These are phyloP conservation scores for Aspergillus japonicus DNA, from an alignment of 2,329 filamentous ascomycete genomes.

Conservation along the genomic window DNA sequence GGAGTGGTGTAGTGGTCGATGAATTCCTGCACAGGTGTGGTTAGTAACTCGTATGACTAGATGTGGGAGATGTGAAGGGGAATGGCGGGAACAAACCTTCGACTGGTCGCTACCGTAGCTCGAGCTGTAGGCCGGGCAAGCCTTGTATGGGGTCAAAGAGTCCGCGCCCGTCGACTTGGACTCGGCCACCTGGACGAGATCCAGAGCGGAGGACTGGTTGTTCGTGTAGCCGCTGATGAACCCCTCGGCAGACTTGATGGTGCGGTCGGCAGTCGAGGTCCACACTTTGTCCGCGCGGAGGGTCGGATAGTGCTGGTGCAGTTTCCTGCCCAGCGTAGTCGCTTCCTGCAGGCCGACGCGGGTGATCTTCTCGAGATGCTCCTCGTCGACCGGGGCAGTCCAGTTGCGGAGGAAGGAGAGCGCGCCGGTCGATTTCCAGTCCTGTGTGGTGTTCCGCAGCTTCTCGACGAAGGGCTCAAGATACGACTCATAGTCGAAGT, in stretches of 20 bases:
- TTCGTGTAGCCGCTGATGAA: constrained; percentile 58
- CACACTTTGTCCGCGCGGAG: constrained; percentile 58
- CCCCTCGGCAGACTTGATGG: constrained; percentile 57
- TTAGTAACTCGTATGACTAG: not conserved
- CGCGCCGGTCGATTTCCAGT: constrained; percentile 57
- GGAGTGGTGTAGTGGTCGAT: constrained; percentile 54
- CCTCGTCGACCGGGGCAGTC: constrained; percentile 58
- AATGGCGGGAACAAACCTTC: constrained; percentile 40
- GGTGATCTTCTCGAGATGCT: constrained; percentile 58
- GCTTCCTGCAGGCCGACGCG: constrained; percentile 62
- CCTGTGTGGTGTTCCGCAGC: constrained; percentile 57
- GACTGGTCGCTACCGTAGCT: constrained; percentile 58
- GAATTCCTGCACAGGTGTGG: constrained; percentile 11
- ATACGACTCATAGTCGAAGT: constrained; percentile 59
- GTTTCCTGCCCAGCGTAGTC: constrained; percentile 57
- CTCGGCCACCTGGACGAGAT: constrained; percentile 58
- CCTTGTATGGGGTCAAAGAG: constrained; percentile 63
- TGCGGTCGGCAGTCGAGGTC: constrained; percentile 64
- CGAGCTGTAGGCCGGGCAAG: constrained; percentile 62
- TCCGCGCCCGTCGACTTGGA: constrained; percentile 58
- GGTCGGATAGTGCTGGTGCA: constrained; percentile 59
- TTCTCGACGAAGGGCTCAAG: constrained; percentile 60
- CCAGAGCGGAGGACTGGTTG: constrained; percentile 51
- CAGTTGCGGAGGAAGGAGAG: constrained; percentile 59
- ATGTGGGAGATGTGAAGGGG: too few relatives aligned